phyloP scores from a whole-genome alignment of 2,329 filamentous ascomycete species.

The Fusarium abutilonis region DNA sequence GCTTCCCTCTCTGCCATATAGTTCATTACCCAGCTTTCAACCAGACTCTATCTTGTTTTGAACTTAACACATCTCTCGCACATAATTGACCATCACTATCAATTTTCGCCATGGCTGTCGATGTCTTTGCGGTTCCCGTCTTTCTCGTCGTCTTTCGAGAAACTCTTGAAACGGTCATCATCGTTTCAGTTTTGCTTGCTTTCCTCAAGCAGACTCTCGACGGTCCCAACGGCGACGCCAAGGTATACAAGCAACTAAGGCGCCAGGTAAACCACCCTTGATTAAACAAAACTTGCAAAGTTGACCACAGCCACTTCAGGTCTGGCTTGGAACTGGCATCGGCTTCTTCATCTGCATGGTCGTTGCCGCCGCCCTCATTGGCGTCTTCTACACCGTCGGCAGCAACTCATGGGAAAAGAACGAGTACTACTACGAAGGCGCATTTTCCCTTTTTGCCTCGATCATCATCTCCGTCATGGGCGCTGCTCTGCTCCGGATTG shows the following conservation, averaged over 20 bases:
- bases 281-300: not conserved
- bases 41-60: not conserved
- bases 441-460: conserved; percentile 77
- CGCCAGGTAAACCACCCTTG: conserved; percentile 63
- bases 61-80: not conserved
- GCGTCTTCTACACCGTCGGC: conserved; percentile 74
- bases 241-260: conserved; percentile 73
- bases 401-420: conserved; percentile 72
- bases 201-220: conserved; percentile 84
- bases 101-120: conserved; percentile 62
- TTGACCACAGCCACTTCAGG: conserved; percentile 34
- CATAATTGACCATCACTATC: not conserved
- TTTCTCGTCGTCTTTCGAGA: conserved; percentile 94
- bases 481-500: conserved; percentile 80
- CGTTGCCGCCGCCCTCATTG: conserved; percentile 74
- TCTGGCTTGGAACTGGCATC: conserved; percentile 71
- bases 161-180: conserved; percentile 82
- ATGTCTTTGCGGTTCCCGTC: conserved; percentile 80
- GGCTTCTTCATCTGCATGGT: conserved; percentile 73
- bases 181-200: conserved; percentile 85
- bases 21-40: conserved; percentile 1
- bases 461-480: conserved; percentile 86
- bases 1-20: not conserved
- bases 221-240: conserved; percentile 68
- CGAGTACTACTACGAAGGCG: conserved; percentile 84